Conservation (phyloP, 306 rosid species). For the Quercus berberidifolia region DNA sequence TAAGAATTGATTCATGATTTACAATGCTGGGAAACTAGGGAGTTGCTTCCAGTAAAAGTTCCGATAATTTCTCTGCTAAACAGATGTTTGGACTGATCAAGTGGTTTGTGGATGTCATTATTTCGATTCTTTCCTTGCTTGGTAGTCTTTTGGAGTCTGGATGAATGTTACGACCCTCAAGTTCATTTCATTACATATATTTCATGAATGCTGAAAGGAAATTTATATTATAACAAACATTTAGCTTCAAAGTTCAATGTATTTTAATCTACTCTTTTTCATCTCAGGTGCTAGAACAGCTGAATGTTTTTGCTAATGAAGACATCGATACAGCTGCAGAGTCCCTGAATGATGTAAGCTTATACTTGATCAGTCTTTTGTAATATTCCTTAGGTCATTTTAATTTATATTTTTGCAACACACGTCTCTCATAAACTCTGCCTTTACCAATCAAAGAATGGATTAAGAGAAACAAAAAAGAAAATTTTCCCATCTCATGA, state of each 20-base stretch:
- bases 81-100: background rate
- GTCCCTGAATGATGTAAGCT: constrained; percentile 75
- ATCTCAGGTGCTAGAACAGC: constrained; percentile 70
- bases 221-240: background rate
- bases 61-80: background rate
- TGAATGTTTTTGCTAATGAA: constrained; percentile 72
- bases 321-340: constrained; percentile 87
- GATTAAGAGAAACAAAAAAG: too few relatives aligned
- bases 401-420: background rate
- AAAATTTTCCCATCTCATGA: too few relatives aligned
- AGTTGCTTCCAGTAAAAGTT: background rate
- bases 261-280: constrained; percentile 7
- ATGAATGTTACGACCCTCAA: background rate
- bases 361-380: constrained; percentile 10
- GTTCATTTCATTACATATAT: background rate
- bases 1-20: background rate
- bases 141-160: background rate
- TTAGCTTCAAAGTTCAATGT: background rate
- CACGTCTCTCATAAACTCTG: background rate
- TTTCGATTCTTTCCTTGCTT: background rate
- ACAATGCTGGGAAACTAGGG: background rate
- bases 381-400: background rate
- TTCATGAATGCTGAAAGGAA: background rate
- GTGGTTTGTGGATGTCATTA: background rate
- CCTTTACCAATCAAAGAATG: background rate